Evolutionary conservation across 2,329 filamentous ascomycete genomes (phyloP).

Genomic region (Aspergillus sp.): DNA sequence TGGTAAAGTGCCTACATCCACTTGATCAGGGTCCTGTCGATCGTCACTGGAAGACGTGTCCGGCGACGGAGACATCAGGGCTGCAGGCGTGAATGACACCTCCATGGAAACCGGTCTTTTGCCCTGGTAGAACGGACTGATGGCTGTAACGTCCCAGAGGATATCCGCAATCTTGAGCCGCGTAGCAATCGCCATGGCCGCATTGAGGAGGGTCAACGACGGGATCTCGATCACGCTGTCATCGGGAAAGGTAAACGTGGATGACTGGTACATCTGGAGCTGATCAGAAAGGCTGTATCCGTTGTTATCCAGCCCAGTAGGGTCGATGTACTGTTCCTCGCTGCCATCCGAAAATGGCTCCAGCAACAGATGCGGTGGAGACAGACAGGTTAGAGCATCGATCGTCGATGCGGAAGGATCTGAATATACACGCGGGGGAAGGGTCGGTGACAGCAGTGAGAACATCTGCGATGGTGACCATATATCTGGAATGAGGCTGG

Average conservation of each 20-base stretch:
- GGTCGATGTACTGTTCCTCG: background rate
- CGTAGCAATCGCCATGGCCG: constrained; percentile 46
- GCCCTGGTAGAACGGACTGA: constrained; percentile 46
- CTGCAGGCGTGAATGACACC: constrained; percentile 1
- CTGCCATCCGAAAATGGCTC: background rate
- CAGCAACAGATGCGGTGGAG: background rate
- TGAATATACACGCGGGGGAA: background rate
- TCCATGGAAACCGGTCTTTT: constrained; percentile 5
- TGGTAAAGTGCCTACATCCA: constrained; percentile 39
- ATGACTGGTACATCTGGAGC: constrained; percentile 9
- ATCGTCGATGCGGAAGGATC: background rate
- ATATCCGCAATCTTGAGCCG: constrained; percentile 43
- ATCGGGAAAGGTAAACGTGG: constrained; percentile 40
- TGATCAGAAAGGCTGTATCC: background rate
- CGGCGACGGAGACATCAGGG: constrained; percentile 9
- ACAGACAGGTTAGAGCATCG: background rate
- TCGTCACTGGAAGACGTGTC: constrained; percentile 17
- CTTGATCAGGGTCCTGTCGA: background rate
- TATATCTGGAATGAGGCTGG: background rate
- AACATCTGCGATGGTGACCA: background rate
- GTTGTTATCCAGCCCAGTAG: background rate
- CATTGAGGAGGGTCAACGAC: constrained; percentile 49
- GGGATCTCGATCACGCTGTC: constrained; percentile 50
- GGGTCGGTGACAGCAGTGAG: constrained; percentile 1
- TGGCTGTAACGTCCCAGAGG: constrained; percentile 48